phyloP scores from a whole-genome alignment of 208 protist genomes.

The Leishmania martiniquensis region DNA sequence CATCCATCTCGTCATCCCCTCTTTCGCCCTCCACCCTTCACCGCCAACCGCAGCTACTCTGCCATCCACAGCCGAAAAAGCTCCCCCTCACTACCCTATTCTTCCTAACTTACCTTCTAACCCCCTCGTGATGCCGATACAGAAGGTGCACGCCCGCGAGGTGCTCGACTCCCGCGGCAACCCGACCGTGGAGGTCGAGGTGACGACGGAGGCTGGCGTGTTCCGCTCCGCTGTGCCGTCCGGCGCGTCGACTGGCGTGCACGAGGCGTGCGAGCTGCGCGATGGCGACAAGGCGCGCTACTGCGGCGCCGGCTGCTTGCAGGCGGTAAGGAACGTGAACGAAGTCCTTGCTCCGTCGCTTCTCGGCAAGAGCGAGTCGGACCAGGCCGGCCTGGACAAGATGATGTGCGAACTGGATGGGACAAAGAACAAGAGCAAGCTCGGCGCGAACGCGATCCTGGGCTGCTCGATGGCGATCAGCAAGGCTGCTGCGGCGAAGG shows the following conservation, averaged over 20 bases:
- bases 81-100: too few relatives aligned
- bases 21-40: too few relatives aligned
- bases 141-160: conserved; percentile 88
- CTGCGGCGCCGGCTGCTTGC: conserved; percentile 96
- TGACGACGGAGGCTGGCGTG: conserved; percentile 94
- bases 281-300: conserved; percentile 96
- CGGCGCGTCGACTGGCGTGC: conserved; percentile 98
- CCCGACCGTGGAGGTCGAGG: conserved; percentile 96
- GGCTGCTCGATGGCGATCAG: conserved; percentile 98
- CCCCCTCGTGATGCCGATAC: conserved; percentile 63
- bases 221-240: conserved; percentile 98
- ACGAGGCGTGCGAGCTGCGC: conserved; percentile 98
- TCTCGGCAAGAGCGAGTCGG: conserved; percentile 91
- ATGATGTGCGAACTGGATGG: conserved; percentile 97
- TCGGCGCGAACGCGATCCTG: conserved; percentile 99
- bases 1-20: background rate
- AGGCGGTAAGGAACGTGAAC: conserved; percentile 98
- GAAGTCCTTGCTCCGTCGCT: conserved; percentile 93
- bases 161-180: conserved; percentile 92
- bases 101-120: too few relatives aligned
- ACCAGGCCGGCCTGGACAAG: conserved; percentile 95
- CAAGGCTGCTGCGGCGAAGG: conserved; percentile 94
- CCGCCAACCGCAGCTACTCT: too few relatives aligned
- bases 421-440: conserved; percentile 96
- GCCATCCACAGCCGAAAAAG: too few relatives aligned